Base-by-base conservation (phyloP, 495 filamentous ascomycete genomes). In the Mycothermus thermophilus region DNA sequence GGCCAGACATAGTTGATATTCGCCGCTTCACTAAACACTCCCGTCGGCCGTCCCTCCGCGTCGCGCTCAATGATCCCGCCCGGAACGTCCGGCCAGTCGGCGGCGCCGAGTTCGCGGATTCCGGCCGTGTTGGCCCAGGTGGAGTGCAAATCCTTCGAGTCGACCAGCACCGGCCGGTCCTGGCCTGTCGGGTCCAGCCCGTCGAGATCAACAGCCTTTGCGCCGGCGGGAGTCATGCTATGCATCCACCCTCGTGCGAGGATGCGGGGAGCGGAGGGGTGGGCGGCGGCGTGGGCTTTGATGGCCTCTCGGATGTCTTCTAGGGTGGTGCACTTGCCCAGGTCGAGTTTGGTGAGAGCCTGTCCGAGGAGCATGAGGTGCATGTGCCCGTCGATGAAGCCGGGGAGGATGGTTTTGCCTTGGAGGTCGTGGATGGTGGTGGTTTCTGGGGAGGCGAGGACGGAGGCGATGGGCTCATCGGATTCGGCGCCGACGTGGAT, bases 201-300 rank as follows among this genome's bases (percentile, higher is more conserved):
- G 50, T 90, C 85, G 15, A 94, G 58, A 60, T 94, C 86, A n/a
- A 29, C 0, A 9, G 72, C 69, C 8, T 66, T 47, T 3, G 72
- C 69, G 5, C 64, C 45, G 11, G 57, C 62, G 15, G 64, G 50
- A 0, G 70, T 74, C 52, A 73, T 70, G 15, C 46, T 60, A 41
- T 77, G 72, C 59, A 76, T 75, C 72, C 72, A 79, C 9, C 72
- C 66, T 31, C 66, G 62, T 28, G 69, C 70, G 19, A 75, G 42
- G 14, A 78, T 68, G 2, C 71, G 61, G 22, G 64, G 54, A 4
- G 57, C 44, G 5, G 59, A 48, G 0, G 73, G 72, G 44, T 76
- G 50, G 8, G 57, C 38, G 3, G 43, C 41, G 3, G 75, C 72
- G 37, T 70, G 72, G 3, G 53, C 37, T 17, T 57, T 61, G 43